A percentile compares a stretch with the other conserved stretches of the same genome.
Conservation (phyloP, 305 asterid genomes). For the Rubia peregrina region DNA sequence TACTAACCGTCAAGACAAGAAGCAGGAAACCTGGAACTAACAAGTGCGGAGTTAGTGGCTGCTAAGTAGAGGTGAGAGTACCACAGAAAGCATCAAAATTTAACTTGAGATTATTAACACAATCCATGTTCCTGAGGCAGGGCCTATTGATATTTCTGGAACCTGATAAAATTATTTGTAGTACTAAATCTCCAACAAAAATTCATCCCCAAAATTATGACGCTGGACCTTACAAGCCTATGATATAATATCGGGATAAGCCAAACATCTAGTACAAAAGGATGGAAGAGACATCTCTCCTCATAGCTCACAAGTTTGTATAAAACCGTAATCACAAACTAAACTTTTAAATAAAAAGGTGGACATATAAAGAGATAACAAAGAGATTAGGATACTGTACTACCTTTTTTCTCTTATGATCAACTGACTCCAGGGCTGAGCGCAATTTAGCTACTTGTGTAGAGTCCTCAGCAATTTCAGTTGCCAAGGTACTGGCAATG, state of each 20-base stretch:
- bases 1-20: background rate
- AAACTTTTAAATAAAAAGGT: background rate
- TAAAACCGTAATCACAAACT: background rate
- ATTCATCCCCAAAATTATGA: background rate
- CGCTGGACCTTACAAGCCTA: background rate
- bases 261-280: background rate
- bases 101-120: background rate
- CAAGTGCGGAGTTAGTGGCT: background rate
- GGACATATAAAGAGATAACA: background rate
- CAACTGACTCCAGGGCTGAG: constrained; percentile 96
- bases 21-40: background rate
- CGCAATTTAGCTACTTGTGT: constrained; percentile 95
- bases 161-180: background rate
- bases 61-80: background rate
- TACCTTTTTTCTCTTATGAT: constrained; percentile 99
- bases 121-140: background rate
- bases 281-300: background rate
- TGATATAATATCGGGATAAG: background rate
- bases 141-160: background rate
- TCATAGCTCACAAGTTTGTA: background rate
- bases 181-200: background rate
- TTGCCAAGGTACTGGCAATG: constrained; percentile 96
- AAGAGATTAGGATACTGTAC: constrained; percentile 14
- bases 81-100: background rate
- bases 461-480: constrained; percentile 86